These are phyloP conservation scores for Aphanomyces cochlioides DNA, from an alignment of 352 stramenopile species.

Conservation along the genomic window DNA sequence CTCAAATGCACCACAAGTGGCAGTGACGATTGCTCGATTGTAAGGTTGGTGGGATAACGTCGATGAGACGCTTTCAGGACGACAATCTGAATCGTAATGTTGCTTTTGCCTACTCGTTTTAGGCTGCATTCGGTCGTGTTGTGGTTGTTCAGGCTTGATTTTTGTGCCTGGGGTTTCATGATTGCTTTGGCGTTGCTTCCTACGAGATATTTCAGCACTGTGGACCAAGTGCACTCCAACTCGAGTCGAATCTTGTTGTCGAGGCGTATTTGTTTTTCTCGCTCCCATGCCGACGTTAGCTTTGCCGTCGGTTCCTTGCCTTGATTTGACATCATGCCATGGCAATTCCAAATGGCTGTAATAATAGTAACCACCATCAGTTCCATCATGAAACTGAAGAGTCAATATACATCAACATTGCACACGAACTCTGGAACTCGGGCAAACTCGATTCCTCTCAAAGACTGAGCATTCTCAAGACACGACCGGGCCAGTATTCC, in stretches of 20 bases:
- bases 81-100: no score
- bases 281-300: constrained; percentile 15
- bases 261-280: not conserved
- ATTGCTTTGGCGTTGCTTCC: not conserved
- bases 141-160: no score
- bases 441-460: no score
- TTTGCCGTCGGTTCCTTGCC: not conserved
- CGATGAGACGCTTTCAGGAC: no score
- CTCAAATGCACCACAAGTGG: not conserved
- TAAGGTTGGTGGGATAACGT: not conserved
- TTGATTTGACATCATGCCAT: constrained; percentile 3
- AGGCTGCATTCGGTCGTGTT: no score
- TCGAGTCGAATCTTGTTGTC: constrained; percentile 10
- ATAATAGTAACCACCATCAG: not conserved
- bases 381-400: no score
- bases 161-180: no score
- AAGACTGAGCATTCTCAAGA: no score
- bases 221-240: not conserved
- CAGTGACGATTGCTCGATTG: not conserved
- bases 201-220: not conserved
- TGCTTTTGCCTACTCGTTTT: no score
- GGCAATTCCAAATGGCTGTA: not conserved
- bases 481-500: no score
- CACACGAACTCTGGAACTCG: no score
- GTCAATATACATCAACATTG: no score